Conservation (phyloP, 148 eudicot species). For the Persicaria tinctoria region DNA sequence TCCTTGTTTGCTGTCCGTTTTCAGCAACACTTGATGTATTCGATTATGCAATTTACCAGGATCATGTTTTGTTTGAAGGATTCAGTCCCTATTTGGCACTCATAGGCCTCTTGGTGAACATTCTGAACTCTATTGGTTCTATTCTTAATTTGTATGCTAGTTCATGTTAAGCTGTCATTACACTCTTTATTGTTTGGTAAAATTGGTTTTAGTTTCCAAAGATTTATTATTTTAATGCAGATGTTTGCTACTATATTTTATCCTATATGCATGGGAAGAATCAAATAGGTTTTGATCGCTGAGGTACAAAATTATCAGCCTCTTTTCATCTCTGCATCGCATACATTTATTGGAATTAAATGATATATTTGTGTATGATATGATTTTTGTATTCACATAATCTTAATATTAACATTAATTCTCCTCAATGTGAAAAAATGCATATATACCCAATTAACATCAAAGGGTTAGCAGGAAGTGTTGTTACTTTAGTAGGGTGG, state of each 20-base stretch:
- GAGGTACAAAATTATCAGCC: too few species aligned
- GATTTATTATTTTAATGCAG: not conserved
- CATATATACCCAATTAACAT: constrained; percentile 34
- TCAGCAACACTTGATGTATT: too few species aligned
- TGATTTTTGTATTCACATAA: too few species aligned
- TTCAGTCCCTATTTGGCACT: too few species aligned
- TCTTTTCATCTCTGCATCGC: too few species aligned
- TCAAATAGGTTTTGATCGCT: too few species aligned
- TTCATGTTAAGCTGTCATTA: not conserved
- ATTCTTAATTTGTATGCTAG: not conserved
- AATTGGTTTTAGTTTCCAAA: not conserved
- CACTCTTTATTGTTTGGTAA: not conserved
- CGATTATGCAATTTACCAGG: too few species aligned
- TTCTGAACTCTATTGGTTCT: not conserved
- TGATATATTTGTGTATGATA: too few species aligned
- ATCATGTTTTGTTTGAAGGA: too few species aligned
- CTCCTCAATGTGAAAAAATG: not conserved
- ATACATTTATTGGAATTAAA: too few species aligned
- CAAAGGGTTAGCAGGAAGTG: constrained; percentile 28
- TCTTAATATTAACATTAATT: not conserved
- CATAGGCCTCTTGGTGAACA: too few species aligned
- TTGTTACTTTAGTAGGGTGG: not conserved
- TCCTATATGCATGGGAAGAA: constrained; percentile 14
- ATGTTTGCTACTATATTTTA: constrained; percentile 13
- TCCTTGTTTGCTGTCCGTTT: too few species aligned